Percentiles rank a stretch among this genome's conserved stretches.
phyloP scores from a whole-genome alignment of 2,329 filamentous ascomycete genomes.

The Fusarium chuoi region DNA sequence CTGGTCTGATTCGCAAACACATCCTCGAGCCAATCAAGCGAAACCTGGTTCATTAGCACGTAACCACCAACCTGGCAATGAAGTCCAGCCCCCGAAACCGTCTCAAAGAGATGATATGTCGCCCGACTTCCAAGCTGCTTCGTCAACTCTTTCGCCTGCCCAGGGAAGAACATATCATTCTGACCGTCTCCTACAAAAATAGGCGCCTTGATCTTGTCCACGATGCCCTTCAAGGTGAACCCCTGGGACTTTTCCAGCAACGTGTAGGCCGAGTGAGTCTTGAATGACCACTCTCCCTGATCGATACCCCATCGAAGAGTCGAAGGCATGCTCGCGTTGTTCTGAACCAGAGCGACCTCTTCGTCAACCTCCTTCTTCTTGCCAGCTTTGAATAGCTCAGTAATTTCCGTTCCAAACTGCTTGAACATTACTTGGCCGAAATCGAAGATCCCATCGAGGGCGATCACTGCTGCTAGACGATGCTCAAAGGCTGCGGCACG shows the following conservation, averaged over 20 bases:
- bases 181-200: constrained; percentile 23
- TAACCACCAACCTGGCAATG: constrained; percentile 15
- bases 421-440: background rate
- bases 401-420: background rate
- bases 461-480: constrained; percentile 50
- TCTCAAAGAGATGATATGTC: constrained; percentile 4
- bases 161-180: constrained; percentile 19
- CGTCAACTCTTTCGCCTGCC: constrained; percentile 1
- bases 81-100: background rate
- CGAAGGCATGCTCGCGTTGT: background rate
- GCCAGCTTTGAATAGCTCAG: background rate
- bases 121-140: background rate
- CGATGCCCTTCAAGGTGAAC: constrained; percentile 27
- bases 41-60: constrained; percentile 14
- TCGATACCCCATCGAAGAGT: constrained; percentile 1
- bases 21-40: constrained; percentile 20
- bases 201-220: constrained; percentile 38
- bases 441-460: constrained; percentile 7
- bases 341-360: background rate
- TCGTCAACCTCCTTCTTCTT: constrained; percentile 4
- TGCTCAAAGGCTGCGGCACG: constrained; percentile 57
- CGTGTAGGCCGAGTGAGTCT: constrained; percentile 6
- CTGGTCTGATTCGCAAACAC: background rate
- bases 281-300: constrained; percentile 18
- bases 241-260: background rate